Evolutionary conservation across 1,139 yeast species (phyloP).

Genomic region (Blastobotrys capitulatus): DNA sequence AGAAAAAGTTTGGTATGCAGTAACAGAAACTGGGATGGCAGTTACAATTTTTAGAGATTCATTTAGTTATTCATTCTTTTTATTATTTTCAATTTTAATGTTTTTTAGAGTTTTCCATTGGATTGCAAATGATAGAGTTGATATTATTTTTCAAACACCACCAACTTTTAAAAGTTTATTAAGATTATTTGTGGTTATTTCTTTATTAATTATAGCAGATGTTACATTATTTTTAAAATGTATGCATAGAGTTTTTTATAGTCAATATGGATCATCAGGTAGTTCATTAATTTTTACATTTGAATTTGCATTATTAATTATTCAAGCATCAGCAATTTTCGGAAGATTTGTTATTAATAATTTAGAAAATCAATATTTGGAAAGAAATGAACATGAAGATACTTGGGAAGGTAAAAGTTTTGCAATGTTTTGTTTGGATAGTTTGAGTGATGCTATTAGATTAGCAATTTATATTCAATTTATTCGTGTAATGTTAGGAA

Average conservation of each 20-base stretch:
- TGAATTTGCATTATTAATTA: slow-evolving; percentile 63
- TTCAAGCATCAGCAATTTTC: slow-evolving; percentile 47
- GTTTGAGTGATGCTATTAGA: slow-evolving; percentile 38
- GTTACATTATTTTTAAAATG: slow-evolving; percentile 41
- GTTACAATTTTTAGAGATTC: slow-evolving; percentile 56
- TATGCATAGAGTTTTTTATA: not conserved
- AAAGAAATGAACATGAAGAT: slow-evolving; percentile 50
- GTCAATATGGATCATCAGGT: slow-evolving; percentile 19
- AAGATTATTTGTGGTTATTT: slow-evolving; percentile 38
- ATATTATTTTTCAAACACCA: slow-evolving; percentile 33
- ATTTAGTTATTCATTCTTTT: slow-evolving; percentile 44
- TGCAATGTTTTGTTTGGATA: slow-evolving; percentile 54
- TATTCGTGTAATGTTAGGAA: slow-evolving; percentile 43
- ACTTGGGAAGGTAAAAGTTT: slow-evolving; percentile 70
- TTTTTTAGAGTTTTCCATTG: slow-evolving; percentile 70
- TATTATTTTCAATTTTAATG: slow-evolving; percentile 38
- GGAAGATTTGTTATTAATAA: slow-evolving; percentile 50
- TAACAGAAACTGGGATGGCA: slow-evolving; percentile 60
- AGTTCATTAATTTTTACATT: slow-evolving; percentile 59
- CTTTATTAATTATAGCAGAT: slow-evolving; percentile 46
- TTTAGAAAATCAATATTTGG: slow-evolving; percentile 48
- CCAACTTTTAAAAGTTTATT: slow-evolving; percentile 31
- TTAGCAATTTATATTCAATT: slow-evolving; percentile 47
- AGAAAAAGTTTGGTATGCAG: slow-evolving; percentile 60
- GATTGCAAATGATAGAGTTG: slow-evolving; percentile 45